Evolutionary conservation across 1,284 basidiomycete species (phyloP), one percentile per base, ranked within the genome.

Genomic region (Naganishia cerealis): DNA sequence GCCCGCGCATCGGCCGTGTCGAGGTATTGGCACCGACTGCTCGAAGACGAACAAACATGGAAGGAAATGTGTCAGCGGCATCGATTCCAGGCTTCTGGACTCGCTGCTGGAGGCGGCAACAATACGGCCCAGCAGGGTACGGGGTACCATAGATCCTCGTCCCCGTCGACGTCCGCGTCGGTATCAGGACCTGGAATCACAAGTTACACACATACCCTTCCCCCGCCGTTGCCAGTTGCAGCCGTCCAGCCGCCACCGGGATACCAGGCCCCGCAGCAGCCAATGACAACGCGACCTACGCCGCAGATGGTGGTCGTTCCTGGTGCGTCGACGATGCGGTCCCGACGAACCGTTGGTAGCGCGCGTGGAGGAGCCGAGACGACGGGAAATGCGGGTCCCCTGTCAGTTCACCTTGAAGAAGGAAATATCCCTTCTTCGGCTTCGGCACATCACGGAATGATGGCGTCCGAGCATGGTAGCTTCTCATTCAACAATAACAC

Each of bases 31-130:
- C 81, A 86, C 54, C 82, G 81, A 12, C 84, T 98, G 4, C 84
- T 90, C n/a, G 83, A 85, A 66, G 93, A 95, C 75, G 92, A 96
- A 73, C 85, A 84, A 70, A 84, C 92, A 3, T 98, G 94, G 95
- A 88, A 87, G 78, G 78, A 84, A 26, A 87, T 96, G 87, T 93
- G 90, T 75, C 80, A 84, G 53, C 75, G 82, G 12, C 85, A 86
- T 72, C 85, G 84, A 3, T 90, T 87, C 75, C 73, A 71, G n/a
- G 53, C 62, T 0, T n/a, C 8, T 13, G 46, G 46, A 3, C 46
- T 50, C 15, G 46, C n/a, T 21, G n/a, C 9, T 6, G 29, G 29
- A 2, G 29, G 29, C 29, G 29, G 29, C 6, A 33, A 6, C 29
- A 33, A 33, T 6, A 33, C 29, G 29, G 29, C 29, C 3, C 29